Conservation (phyloP, 2,329 filamentous ascomycete species). For the Hypoxylon sp. region DNA sequence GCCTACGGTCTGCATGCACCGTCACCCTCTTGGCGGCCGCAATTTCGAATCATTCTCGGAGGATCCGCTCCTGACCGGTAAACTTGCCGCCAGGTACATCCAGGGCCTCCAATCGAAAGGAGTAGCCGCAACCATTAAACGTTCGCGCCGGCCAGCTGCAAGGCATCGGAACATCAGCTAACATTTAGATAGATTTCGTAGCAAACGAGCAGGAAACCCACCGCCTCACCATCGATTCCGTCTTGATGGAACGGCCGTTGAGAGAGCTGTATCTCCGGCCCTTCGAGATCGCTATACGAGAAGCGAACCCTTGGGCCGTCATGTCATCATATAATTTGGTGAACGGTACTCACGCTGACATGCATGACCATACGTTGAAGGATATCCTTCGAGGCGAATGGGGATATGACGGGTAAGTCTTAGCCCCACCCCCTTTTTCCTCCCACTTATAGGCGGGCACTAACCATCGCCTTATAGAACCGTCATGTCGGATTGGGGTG, state of each 20-base stretch:
- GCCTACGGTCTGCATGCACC: slow-evolving; percentile 82
- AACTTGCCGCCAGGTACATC: slow-evolving; percentile 75
- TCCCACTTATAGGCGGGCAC: slow-evolving; percentile 8
- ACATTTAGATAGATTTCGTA: slow-evolving; percentile 61
- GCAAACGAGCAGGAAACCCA: slow-evolving; percentile 78
- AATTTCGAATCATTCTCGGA: slow-evolving; percentile 90
- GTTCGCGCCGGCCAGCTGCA: slow-evolving; percentile 49
- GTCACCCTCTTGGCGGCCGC: slow-evolving; percentile 81
- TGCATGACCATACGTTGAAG: slow-evolving; percentile 63
- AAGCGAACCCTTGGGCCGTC: slow-evolving; percentile 73
- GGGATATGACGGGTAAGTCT: slow-evolving; percentile 65
- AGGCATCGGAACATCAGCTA: slow-evolving; percentile 22
- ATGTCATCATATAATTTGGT: slow-evolving; percentile 75
- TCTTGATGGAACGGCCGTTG: slow-evolving; percentile 69
- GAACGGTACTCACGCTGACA: slow-evolving; percentile 68
- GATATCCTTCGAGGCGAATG: slow-evolving; percentile 68
- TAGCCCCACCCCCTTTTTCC: not conserved
- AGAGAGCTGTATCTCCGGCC: slow-evolving; percentile 77
- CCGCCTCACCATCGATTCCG: slow-evolving; percentile 69
- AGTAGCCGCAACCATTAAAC: slow-evolving; percentile 81
- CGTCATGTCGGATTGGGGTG: slow-evolving; percentile 67
- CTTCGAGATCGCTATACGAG: slow-evolving; percentile 75
- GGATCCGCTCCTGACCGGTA: slow-evolving; percentile 79
- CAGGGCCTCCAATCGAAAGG: slow-evolving; percentile 76
- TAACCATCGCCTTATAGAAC: slow-evolving; percentile 49